Conservation (phyloP, 306 rosid genomes). For the Geum urbanum region DNA sequence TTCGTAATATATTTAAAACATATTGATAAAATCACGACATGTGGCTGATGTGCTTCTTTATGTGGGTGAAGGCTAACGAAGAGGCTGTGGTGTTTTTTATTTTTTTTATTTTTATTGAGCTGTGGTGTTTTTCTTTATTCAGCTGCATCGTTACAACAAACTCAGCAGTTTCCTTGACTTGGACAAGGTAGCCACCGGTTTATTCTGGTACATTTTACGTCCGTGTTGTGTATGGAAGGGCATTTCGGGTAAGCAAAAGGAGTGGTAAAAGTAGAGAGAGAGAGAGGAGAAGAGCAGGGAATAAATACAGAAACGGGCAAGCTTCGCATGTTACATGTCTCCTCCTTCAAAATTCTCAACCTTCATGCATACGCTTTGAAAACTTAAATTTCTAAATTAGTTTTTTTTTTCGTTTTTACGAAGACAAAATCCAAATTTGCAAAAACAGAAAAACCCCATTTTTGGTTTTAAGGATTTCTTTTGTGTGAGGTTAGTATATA, state of each 20-base stretch:
- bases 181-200: conserved; percentile 53
- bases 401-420: conserved; percentile 30
- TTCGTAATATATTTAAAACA: not conserved
- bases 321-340: conserved; percentile 52
- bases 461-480: no score
- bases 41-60: conserved; percentile 18
- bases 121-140: conserved; percentile 20
- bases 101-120: no score
- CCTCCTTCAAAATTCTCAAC: conserved; percentile 29
- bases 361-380: conserved; percentile 41
- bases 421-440: conserved; percentile 10
- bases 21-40: conserved; percentile 25
- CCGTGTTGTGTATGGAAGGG: conserved; percentile 21
- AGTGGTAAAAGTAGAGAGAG: conserved; percentile 16
- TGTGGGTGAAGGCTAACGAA: conserved; percentile 23
- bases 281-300: conserved; percentile 29
- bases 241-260: conserved; percentile 16
- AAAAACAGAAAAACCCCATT: not conserved
- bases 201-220: conserved; percentile 33
- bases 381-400: conserved; percentile 27
- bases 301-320: conserved; percentile 58
- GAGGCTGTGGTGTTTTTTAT: not conserved
- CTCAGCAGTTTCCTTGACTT: conserved; percentile 72
- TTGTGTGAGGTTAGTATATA: conserved; percentile 32
- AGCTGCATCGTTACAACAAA: conserved; percentile 58